These are phyloP conservation scores for Strobilomyces echinocephalus DNA, from an alignment of 768 basidiomycete species.

Conservation along the genomic window DNA sequence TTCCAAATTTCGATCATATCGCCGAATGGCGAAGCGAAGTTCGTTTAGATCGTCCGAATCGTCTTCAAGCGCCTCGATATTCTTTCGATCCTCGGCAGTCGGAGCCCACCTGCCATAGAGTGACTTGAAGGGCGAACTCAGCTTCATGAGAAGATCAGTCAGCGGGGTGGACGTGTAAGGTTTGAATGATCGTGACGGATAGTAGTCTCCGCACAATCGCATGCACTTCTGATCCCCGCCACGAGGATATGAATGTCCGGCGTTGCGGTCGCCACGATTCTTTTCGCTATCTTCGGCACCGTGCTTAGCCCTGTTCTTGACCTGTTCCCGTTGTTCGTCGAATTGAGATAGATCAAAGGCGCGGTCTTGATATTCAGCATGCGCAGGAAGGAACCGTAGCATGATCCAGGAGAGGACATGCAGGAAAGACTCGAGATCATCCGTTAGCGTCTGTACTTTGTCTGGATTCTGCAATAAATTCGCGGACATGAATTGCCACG, in stretches of 20 bases:
- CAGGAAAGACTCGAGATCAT: slow-evolving; percentile 33
- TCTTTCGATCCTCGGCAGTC: neutral
- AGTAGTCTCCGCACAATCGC: neutral
- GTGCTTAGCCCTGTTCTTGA: no score
- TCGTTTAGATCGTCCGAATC: neutral
- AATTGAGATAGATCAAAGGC: neutral
- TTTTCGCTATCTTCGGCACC: no score
- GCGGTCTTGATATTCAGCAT: neutral
- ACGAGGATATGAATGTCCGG: no score
- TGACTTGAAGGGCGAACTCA: neutral
- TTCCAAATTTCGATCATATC: neutral
- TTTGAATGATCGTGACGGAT: neutral
- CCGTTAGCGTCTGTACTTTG: slow-evolving; percentile 21
- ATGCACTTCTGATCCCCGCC: no score
- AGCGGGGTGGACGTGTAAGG: neutral
- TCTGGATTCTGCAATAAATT: slow-evolving; percentile 14
- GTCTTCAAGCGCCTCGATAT: neutral
- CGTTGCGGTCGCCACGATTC: no score
- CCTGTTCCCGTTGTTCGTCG: neutral
- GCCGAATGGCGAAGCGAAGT: neutral
- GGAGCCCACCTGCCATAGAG: neutral
- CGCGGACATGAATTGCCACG: slow-evolving; percentile 6
- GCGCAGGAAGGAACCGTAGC: neutral
- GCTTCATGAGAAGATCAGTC: neutral
- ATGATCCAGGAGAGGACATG: slow-evolving; percentile 1